Percentiles rank a stretch among this genome's conserved stretches.
Conservation (phyloP, 768 basidiomycete species). For the Candolleomyces eurysporus region DNA sequence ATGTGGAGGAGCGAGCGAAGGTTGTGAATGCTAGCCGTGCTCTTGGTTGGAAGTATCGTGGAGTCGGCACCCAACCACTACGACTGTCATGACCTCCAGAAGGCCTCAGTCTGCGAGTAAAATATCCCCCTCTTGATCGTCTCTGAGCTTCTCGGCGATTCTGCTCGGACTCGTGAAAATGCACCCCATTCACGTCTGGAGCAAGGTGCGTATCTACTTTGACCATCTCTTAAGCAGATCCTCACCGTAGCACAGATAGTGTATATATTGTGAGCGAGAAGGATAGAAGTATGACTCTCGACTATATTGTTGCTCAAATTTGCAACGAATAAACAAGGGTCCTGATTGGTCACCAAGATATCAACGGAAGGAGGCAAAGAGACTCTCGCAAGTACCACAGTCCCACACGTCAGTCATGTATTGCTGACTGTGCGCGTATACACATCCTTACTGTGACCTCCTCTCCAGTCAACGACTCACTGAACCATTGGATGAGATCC, state of each 20-base stretch:
- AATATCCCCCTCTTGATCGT: slow-evolving; percentile 81
- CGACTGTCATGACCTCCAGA: slow-evolving; percentile 86
- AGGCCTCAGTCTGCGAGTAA: slow-evolving; percentile 88
- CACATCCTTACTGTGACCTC: too few relatives aligned
- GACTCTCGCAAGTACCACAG: slow-evolving; percentile 36
- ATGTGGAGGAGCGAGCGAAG: slow-evolving; percentile 70
- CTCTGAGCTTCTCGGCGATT: slow-evolving; percentile 82
- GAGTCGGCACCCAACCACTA: slow-evolving; percentile 88
- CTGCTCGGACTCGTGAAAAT: slow-evolving; percentile 86
- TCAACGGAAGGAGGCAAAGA: slow-evolving; percentile 82
- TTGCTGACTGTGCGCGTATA: too few relatives aligned
- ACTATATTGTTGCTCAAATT: slow-evolving; percentile 82
- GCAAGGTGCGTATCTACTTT: slow-evolving; percentile 54
- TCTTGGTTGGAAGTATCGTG: slow-evolving; percentile 78
- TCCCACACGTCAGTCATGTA: too few relatives aligned
- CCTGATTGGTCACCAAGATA: slow-evolving; percentile 83
- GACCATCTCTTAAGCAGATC: slow-evolving; percentile 1
- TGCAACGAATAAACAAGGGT: slow-evolving; percentile 81
- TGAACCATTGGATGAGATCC: too few relatives aligned
- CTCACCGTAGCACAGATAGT: slow-evolving; percentile 79
- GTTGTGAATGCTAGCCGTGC: slow-evolving; percentile 86
- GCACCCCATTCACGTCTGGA: slow-evolving; percentile 91
- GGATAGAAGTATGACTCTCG: slow-evolving; percentile 71
- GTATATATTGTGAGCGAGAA: slow-evolving; percentile 83
- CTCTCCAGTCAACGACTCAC: too few relatives aligned